Evolutionary conservation across 805 yeast genomes (phyloP).

Genomic region (Candida schatavii): DNA sequence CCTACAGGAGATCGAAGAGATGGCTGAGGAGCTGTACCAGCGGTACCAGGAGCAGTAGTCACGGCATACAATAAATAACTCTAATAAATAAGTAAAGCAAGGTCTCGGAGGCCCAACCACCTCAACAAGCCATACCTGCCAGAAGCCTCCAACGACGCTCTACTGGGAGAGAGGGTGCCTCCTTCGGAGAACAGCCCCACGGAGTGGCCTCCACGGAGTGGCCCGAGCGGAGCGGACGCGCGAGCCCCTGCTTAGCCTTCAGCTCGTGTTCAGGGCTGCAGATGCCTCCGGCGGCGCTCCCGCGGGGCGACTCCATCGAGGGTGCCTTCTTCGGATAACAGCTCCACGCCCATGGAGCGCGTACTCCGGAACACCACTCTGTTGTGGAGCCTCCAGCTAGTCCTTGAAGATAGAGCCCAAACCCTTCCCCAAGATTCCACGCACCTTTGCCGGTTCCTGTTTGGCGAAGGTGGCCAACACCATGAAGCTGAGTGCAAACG

Average conservation of each 20-base stretch:
- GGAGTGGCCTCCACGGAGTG: background rate
- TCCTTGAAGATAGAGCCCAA: slow-evolving; percentile 10
- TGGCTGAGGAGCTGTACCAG: slow-evolving; percentile 46
- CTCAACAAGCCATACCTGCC: too few relatives aligned
- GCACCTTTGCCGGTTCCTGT: slow-evolving; percentile 24
- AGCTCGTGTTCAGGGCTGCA: slow-evolving; percentile 9
- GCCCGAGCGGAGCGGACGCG: background rate
- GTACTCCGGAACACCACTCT: too few relatives aligned
- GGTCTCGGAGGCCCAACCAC: background rate
- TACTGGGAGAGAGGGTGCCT: background rate
- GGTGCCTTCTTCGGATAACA: background rate
- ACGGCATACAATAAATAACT: background rate
- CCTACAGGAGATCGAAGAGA: slow-evolving; percentile 53
- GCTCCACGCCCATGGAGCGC: background rate
- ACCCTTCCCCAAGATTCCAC: slow-evolving; percentile 39
- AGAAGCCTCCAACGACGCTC: too few relatives aligned
- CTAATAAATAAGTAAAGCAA: background rate
- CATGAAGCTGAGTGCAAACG: slow-evolving; percentile 35
- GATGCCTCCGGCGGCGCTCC: background rate
- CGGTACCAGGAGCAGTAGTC: slow-evolving; percentile 8
- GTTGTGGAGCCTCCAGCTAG: background rate
- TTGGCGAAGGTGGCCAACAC: slow-evolving; percentile 33
- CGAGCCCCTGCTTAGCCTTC: slow-evolving; percentile 10
- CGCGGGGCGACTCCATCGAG: background rate
- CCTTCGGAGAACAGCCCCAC: background rate